These are phyloP conservation scores for Exobasidium cylindrosporum DNA, from an alignment of 1,284 basidiomycete genomes.

Conservation along the genomic window DNA sequence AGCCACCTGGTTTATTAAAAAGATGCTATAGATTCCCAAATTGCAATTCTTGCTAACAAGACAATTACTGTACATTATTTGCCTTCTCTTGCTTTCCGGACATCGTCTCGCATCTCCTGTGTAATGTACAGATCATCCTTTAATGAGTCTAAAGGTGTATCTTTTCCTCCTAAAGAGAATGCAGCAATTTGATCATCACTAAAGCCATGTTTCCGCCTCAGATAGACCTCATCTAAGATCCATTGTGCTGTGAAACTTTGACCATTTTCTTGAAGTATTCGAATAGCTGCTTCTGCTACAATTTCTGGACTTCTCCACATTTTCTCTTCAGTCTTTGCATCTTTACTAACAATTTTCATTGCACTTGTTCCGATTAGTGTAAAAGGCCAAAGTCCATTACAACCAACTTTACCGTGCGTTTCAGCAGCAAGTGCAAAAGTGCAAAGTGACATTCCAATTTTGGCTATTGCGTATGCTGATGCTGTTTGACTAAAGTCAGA, in stretches of 20 bases:
- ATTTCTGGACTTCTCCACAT: conserved; percentile 39
- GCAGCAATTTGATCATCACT: conserved; percentile 21
- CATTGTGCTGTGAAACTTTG: conserved; percentile 34
- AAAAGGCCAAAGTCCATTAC: conserved; percentile 47
- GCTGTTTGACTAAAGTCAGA: conserved; percentile 26
- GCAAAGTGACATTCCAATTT: conserved; percentile 49
- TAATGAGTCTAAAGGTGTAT: conserved; percentile 30
- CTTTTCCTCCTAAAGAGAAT: conserved; percentile 30
- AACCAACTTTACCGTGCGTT: conserved; percentile 29
- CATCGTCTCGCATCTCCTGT: conserved; percentile 36
- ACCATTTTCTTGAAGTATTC: conserved; percentile 38
- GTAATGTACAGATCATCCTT: conserved; percentile 51
- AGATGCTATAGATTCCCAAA: conserved; percentile 32
- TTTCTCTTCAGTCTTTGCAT: conserved; percentile 33
- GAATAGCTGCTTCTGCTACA: conserved; percentile 46
- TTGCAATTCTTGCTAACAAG: not conserved
- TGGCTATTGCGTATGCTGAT: conserved; percentile 48
- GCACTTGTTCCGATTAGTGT: conserved; percentile 42
- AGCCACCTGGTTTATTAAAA: conserved; percentile 41
- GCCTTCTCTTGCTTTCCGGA: conserved; percentile 16
- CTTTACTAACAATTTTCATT: conserved; percentile 43
- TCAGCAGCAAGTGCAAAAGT: conserved; percentile 49
- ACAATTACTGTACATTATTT: not conserved
- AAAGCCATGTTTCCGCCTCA: conserved; percentile 33
- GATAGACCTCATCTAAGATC: conserved; percentile 51